Base-by-base conservation (phyloP, 805 yeast species). In the Candida saitoana region DNA sequence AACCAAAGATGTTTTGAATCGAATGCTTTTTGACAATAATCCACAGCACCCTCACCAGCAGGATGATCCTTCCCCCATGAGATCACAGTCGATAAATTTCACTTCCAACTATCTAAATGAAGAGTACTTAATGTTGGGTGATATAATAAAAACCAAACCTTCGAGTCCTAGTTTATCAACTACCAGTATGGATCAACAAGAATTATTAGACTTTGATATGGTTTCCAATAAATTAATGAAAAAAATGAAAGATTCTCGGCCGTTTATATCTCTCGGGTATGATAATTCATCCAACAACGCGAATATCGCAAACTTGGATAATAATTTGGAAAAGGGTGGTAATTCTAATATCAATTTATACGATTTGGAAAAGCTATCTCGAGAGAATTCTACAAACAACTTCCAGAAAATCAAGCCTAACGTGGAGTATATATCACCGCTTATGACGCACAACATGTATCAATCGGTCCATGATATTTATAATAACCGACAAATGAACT, bases 391-490 rank as follows among this genome's bases (percentile, higher is more conserved):
- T 11, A 18, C 17, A 5, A 18, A 16, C 9, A 34, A 34, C 25
- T 18, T 34, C 9, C 16, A 18, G 6, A 17, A 11, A 5, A 20
- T 34, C 6, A 24, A 36, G 14, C n/a, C 32, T 6, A 18, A 15
- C 6, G 36, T 33, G 17, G 76, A 70, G 38, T 80, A 79, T 54
- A 73, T 80, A 3, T 72, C 82, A 3, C 86, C 86, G 5, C 55
- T 80, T 43, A 67, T 75, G 9, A 66, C 79, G 43, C 72, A 82
- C 46, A 81, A 80, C 54, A 62, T 78, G 12, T 77, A 78, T 46
- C 60, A 76, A 67, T 59, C 75, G 35, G 73, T 57, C 53, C 79
- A 45, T 62, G 80, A 67, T 67, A 76, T 67, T 57, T 78, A 60
- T 63, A 60, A 63, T 41, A 74, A 57, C 60, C 73, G 51, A 50